These are phyloP conservation scores for Trichoderma lentiforme DNA, from an alignment of 2,329 filamentous ascomycete genomes.

Conservation along the genomic window DNA sequence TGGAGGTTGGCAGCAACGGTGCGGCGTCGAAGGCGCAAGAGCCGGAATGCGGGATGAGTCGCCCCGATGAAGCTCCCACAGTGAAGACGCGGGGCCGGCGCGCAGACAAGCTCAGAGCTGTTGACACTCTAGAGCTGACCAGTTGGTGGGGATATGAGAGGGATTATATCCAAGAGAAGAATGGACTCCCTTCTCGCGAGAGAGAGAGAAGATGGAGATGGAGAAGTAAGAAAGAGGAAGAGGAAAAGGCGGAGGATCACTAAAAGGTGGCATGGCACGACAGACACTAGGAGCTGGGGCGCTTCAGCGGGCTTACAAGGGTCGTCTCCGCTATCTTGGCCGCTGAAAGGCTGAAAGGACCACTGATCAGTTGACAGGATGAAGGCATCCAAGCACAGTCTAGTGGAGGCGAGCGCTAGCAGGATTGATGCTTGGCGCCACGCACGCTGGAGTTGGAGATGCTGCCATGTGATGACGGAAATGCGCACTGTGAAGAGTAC, in stretches of 20 bases:
- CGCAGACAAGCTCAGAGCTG: background rate
- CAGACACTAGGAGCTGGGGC: background rate
- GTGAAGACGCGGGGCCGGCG: background rate
- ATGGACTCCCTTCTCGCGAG: background rate
- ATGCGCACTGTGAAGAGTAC: background rate
- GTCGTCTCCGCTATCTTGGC: background rate
- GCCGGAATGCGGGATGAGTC: background rate
- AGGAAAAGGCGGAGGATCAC: background rate
- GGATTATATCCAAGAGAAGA: background rate
- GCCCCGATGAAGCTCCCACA: background rate
- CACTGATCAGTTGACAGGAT: slow-evolving; percentile 7
- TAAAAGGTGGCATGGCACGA: background rate
- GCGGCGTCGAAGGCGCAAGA: background rate
- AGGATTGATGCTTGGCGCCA: slow-evolving; percentile 1
- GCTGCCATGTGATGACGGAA: background rate
- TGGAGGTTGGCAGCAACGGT: background rate
- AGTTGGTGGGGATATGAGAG: background rate
- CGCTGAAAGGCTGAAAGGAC: background rate
- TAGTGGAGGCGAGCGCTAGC: background rate
- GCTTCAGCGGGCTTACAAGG: slow-evolving; percentile 3
- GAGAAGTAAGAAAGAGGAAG: background rate
- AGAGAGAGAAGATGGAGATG: background rate
- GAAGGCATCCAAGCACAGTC: background rate
- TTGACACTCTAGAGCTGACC: background rate
- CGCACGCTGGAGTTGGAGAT: background rate